Conservation (phyloP, 2,329 filamentous ascomycete species). For the Fusarium chuoi region DNA sequence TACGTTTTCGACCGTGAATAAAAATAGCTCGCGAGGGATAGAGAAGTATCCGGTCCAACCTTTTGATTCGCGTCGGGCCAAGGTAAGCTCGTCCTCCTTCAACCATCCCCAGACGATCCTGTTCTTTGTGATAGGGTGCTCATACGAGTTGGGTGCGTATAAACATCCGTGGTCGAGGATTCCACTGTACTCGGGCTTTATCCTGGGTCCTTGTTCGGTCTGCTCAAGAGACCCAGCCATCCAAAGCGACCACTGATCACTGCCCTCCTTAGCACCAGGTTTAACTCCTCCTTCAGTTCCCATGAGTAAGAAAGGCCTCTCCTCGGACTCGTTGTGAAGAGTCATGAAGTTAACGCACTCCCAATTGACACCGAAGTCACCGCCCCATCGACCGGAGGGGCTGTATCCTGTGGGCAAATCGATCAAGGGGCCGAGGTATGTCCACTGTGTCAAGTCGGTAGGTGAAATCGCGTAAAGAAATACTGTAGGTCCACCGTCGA, state of each 20-base stretch:
- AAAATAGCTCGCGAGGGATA: constrained; percentile 55
- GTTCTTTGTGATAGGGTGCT: constrained; percentile 53
- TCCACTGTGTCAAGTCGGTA: constrained; percentile 55
- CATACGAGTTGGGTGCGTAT: constrained; percentile 62
- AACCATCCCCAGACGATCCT: constrained; percentile 62
- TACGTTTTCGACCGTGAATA: constrained; percentile 53
- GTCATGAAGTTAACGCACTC: constrained; percentile 60
- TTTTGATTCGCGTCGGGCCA: constrained; percentile 54
- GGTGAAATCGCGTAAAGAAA: constrained; percentile 59
- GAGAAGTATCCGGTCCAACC: constrained; percentile 62
- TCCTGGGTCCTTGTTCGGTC: constrained; percentile 17
- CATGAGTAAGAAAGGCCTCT: constrained; percentile 55
- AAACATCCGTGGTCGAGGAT: constrained; percentile 59
- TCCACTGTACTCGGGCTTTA: constrained; percentile 55
- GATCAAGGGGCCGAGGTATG: constrained; percentile 55
- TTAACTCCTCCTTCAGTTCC: constrained; percentile 55
- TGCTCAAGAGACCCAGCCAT: constrained; percentile 50
- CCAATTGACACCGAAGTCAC: constrained; percentile 63
- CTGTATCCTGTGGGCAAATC: constrained; percentile 52
- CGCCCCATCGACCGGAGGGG: constrained; percentile 56
- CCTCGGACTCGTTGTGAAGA: constrained; percentile 46
- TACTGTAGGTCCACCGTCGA: constrained; percentile 53
- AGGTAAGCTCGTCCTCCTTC: constrained; percentile 60
- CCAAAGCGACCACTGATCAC: constrained; percentile 50
- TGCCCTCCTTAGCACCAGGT: constrained; percentile 29